Percentiles rank a stretch among this genome's conserved stretches.
Conservation (phyloP, 768 basidiomycete genomes). For the Mycena olivaceomarginata region DNA sequence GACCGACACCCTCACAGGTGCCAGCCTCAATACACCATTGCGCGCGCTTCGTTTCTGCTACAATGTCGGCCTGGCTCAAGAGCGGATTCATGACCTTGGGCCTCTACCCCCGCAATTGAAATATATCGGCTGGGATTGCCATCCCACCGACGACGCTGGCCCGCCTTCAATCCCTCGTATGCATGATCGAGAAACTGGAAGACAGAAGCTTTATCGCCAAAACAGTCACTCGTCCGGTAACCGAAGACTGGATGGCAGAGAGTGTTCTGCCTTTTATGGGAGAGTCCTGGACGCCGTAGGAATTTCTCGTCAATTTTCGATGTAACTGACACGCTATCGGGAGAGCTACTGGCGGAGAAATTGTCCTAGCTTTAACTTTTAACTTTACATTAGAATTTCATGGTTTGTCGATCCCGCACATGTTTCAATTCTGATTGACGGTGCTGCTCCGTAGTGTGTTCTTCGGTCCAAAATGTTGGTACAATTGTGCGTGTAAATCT, state of each 20-base stretch:
- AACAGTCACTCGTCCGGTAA: neutral
- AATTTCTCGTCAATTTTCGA: no score
- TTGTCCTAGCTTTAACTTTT: no score
- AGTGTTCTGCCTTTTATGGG: neutral
- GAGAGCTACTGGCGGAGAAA: no score
- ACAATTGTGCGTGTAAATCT: no score
- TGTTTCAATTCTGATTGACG: no score
- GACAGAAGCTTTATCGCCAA: neutral
- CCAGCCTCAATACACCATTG: neutral
- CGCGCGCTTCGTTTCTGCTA: neutral
- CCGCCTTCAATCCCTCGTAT: neutral
- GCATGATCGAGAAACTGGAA: neutral
- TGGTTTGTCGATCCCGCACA: no score
- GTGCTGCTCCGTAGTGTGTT: no score
- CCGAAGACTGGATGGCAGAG: neutral
- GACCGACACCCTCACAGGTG: neutral
- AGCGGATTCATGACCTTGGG: neutral
- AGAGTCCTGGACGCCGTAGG: constrained; percentile 5
- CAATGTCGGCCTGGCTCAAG: neutral
- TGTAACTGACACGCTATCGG: no score
- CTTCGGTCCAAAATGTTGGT: no score
- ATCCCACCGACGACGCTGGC: no score
- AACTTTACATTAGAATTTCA: no score
- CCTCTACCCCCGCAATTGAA: neutral
- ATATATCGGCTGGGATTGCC: constrained; percentile 8